Evolutionary conservation across 2,329 filamentous ascomycete species (phyloP), one percentile per base, ranked within the genome.

Genomic region (Cladophialophora yegresii): DNA sequence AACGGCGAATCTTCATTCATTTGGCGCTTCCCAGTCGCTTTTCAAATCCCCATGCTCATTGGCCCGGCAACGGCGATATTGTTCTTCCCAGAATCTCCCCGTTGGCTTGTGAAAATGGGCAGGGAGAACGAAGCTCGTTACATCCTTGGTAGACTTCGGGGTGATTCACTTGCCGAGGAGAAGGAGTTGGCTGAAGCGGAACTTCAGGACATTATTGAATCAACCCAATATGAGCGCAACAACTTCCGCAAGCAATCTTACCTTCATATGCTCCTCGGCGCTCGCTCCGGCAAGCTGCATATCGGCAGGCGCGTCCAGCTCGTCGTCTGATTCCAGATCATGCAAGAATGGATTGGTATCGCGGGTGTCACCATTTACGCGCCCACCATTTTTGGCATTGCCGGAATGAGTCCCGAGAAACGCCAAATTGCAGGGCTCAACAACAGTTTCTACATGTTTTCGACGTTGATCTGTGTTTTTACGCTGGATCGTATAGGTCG

Each of bases 41-140:
- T 90, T 74, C 87, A 90, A 71, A 89, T 90, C 36, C 74, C 88
- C 0, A 86, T 87, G 16, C 80, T 90, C 0, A 69, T 89, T 1
- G 54, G 83, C 0, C 79, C 90, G 0, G 79, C 89, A 60, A 72
- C 69, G 0, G 73, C 80, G 1, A 82, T 89, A 32, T 87, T 85
- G 83, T 85, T 89, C 76, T 87, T 90, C 74, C 89, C 88, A 0
- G 89, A 91, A 68, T 88, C 86, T 0, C 88, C 86, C 0, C 79
- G 87, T 0, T 89, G 85, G 83, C 81, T 91, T 0, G 82, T 85
- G 67, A 90, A 90, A 68, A 84, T 83, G 5, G 87, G 86, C 0
- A 83, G 87, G 0, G 81, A 87, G 40, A 83, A 89, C 0, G 89
- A 91, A 73, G 88, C 87, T 0, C 83, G 83, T 10, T 89, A 85